phyloP scores from a whole-genome alignment of 2,329 filamentous ascomycete genomes.

The Coniochaeta sp. region DNA sequence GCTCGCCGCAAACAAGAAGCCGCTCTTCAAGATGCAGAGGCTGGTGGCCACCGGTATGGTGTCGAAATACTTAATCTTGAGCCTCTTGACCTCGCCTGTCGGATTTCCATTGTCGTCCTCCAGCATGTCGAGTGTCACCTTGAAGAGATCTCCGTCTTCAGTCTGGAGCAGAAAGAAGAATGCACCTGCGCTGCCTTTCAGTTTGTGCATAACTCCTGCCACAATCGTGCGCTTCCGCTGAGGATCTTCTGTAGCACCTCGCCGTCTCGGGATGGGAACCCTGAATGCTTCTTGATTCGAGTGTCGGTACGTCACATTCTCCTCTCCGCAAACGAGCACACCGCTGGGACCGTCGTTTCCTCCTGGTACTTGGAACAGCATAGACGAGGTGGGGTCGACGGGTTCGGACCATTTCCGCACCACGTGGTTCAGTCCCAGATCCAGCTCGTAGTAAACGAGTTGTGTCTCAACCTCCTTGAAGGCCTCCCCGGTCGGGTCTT shows the following conservation, averaged over 20 bases:
- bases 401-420: constrained; percentile 94
- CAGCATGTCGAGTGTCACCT: constrained; percentile 86
- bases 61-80: constrained; percentile 97
- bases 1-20: constrained; percentile 86
- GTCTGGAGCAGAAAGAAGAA: constrained; percentile 97
- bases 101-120: constrained; percentile 72
- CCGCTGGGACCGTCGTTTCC: constrained; percentile 91
- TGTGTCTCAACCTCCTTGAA: constrained; percentile 78
- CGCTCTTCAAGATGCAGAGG: constrained; percentile 89
- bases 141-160: constrained; percentile 97
- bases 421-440: constrained; percentile 94
- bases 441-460: constrained; percentile 94
- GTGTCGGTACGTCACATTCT: constrained; percentile 94
- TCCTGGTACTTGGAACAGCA: constrained; percentile 92
- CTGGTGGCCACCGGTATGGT: constrained; percentile 84
- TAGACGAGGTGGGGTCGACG: constrained; percentile 81
- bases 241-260: constrained; percentile 85
- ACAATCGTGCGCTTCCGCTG: constrained; percentile 82
- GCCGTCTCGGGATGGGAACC: constrained; percentile 79
- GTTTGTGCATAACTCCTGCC: constrained; percentile 93
- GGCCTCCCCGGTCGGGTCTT: constrained; percentile 81
- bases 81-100: constrained; percentile 70
- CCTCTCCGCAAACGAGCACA: constrained; percentile 89
- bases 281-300: constrained; percentile 87
- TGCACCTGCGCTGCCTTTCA: constrained; percentile 71